Evolutionary conservation across 495 filamentous ascomycete genomes (phyloP), one percentile per base, ranked within the genome.

Genomic region (Chaetomium cochliodes): DNA sequence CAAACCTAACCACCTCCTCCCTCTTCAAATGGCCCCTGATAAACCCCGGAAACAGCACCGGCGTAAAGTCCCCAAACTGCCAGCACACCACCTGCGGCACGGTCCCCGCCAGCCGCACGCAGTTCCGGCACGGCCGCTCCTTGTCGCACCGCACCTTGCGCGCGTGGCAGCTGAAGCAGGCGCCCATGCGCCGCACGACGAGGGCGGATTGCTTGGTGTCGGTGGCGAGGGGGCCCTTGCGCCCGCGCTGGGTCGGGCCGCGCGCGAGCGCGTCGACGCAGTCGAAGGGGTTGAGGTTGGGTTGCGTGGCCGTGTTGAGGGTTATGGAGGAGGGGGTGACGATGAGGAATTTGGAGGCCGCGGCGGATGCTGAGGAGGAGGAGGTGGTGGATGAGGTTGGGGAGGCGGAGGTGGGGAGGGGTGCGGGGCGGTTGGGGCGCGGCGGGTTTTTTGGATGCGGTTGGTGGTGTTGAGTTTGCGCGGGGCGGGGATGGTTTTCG

Each of bases 91-190:
- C 77, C 56, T 79, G 72, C 8, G 80, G 79, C 0, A 84, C 78
- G 57, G 73, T 72, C 33, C 72, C 70, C 39, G 74, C 70, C 64
- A 77, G 76, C 66, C 76, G 79, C 61, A 73, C 74, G 74, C 79
- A 82, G 74, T 72, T 81, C 69, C 73, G 77, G 67, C 79, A 85
- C 30, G 74, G 79, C 49, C 76, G 75, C 54, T 76, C 76, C 56
- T 75, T 73, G 69, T 79, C 81, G 71, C 75, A 83, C 46, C 74
- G 78, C 46, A 78, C 77, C 67, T 79, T 80, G 69, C 76, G 74
- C 41, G 74, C 78, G 63, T 81, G 79, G 65, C 79, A 82, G 73
- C 79, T 78, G 67, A 82, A 82, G 64, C 80, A 82, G 52, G 80
- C 80, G 26, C 80, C 80, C 25, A 73, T 70, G 44, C 80, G 78